Evolutionary conservation across 805 yeast genomes (phyloP), one percentile per base, ranked within the genome.

Genomic region (Kodamaea leandrae): DNA sequence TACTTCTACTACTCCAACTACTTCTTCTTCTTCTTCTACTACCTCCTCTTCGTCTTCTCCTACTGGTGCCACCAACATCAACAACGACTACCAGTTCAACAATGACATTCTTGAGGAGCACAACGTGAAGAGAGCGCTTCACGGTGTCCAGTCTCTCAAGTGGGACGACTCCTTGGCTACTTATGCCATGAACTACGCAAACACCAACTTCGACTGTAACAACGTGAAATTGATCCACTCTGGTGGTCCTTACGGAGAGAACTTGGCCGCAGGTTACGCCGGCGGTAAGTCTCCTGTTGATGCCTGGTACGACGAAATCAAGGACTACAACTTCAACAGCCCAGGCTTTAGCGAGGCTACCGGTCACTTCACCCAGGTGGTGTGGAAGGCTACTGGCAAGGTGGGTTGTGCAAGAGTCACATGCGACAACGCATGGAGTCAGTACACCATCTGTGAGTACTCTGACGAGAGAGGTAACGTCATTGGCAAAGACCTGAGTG

Each of bases 371-470:
- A 55, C 74, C 4, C 67, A 63, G 19, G 34, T 68, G 44, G 50
- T 68, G 7, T 68, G 73, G 74, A 63, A 63, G 42, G 36, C 51
- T 13, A 49, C 71, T 12, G 42, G 47, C 25, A 41, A 52, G 15
- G 14, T 68, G 14, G 74, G 71, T 1, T 68, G 74, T 51, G 67
- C 69, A 4, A 20, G 36, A 13, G 15, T 75, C 29, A 45, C 57
- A 36, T 78, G 83, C 60, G 54, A 61, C 53, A 63, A 62, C 42
- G 61, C 53, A 25, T 76, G 78, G 76, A 68, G 76, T 44, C 78
- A 77, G 47, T 83, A 82, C 61, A 65, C 85, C 46, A 78, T 83
- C 44, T 85, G 93, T 71, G 83, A 82, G 57, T 85, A 85, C 62
- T 46, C 57, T n/a, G 59, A 67, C 30, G 58, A 68, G 18, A 66